Conservation (phyloP, 2,329 filamentous ascomycete species). For the Ampelomyces quisqualis region DNA sequence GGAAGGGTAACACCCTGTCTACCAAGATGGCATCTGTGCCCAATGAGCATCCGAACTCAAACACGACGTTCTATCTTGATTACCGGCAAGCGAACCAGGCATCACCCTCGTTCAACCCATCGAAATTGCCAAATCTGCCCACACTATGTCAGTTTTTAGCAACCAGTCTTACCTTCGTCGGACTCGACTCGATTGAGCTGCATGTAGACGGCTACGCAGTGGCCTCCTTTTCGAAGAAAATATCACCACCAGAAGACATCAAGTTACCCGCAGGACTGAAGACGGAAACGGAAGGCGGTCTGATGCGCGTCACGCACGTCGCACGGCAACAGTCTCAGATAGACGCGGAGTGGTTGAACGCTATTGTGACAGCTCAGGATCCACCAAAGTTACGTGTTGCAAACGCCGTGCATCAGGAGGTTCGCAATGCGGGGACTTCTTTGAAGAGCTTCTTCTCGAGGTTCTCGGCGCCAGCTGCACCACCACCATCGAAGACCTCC, state of each 20-base stretch:
- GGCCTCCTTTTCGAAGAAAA: slow-evolving; percentile 77
- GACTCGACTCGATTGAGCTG: slow-evolving; percentile 81
- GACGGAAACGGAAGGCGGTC: slow-evolving; percentile 76
- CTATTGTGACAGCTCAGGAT: slow-evolving; percentile 78
- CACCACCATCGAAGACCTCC: slow-evolving; percentile 19
- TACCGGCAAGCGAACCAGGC: slow-evolving; percentile 75
- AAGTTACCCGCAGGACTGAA: slow-evolving; percentile 76
- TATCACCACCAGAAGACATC: slow-evolving; percentile 72
- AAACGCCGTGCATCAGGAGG: slow-evolving; percentile 39
- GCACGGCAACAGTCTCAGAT: slow-evolving; percentile 88
- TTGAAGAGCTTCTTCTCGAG: slow-evolving; percentile 46
- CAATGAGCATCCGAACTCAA: slow-evolving; percentile 62
- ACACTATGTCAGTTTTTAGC: slow-evolving; percentile 89
- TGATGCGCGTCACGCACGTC: slow-evolving; percentile 84
- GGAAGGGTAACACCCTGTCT: slow-evolving; percentile 97
- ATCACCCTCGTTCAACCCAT: slow-evolving; percentile 49
- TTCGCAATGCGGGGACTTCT: slow-evolving; percentile 38
- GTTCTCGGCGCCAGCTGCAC: slow-evolving; percentile 31
- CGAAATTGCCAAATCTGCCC: slow-evolving; percentile 80
- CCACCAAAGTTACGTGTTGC: slow-evolving; percentile 35
- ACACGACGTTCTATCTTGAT: slow-evolving; percentile 92
- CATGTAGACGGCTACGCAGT: slow-evolving; percentile 87
- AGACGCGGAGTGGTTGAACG: slow-evolving; percentile 84
- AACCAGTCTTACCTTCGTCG: slow-evolving; percentile 94
- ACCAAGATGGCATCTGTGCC: slow-evolving; percentile 80